Base-by-base conservation (phyloP, 1,139 yeast genomes). In the Diutina ranongensis region DNA sequence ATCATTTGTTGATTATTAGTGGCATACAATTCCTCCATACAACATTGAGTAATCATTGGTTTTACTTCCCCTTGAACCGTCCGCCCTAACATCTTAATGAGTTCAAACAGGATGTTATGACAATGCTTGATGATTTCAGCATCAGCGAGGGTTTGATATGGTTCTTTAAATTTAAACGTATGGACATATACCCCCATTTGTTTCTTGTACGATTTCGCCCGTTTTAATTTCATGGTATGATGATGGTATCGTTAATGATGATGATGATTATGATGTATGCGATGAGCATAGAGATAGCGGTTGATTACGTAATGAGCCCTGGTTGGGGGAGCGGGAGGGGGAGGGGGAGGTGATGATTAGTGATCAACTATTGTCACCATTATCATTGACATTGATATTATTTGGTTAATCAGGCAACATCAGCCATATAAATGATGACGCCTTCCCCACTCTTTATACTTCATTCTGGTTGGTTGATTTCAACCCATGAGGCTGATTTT, bases 11-110 rank as follows among this genome's bases (percentile, higher is more conserved):
- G 87, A 55, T 86, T 76, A 25, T 78, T 75, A 10, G 83, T 71
- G 45, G 73, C 72, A 60, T 92, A 94, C 34, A 92, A 67, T 22
- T 85, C 83, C 59, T 87, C 87, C 72, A 94, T 86, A 55, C 95
- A 85, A 58, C 98, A 94, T 63, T 92, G 98, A 1, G 98, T 87
- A 46, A 94, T 84, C 94, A 92, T 78, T n/a, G 88, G 87, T 58
- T 92, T 92, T 44, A 82, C 76, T 56, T 84, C 89, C 5, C 82
- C 86, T 59, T 89, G 97, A 9, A 89, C 68, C 0, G 96, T 87
- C 51, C 94, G 70, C 48, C 76, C 70, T 38, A 92, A 65, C n/a
- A 94, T 95, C 57, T 83, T 84, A 16, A 67, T 68, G 22, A 92
- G 63, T 59, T 89, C 89, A 59, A 76, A 85, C 46, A 82, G 80